A percentile compares a stretch with the other conserved stretches of the same genome.
Conservation (phyloP, 257 asterid genomes). For the Solanum virginianum region DNA sequence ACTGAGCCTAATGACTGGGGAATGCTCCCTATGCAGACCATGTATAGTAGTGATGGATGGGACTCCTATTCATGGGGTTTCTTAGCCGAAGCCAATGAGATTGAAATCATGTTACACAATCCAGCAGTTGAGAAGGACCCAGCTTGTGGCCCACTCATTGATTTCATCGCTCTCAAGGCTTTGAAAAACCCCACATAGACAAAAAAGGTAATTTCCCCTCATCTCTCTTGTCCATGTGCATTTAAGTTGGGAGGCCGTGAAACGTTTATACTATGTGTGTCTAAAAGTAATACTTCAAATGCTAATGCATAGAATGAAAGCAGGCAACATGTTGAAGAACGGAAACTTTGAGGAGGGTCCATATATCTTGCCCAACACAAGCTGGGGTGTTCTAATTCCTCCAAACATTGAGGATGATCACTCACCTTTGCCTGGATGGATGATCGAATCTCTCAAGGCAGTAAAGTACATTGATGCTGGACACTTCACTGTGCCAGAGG, state of each 20-base stretch:
- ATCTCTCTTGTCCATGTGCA: neutral
- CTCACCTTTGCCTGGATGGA: slow-evolving; percentile 87
- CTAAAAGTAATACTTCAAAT: neutral
- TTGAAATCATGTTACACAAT: slow-evolving; percentile 43
- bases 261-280: neutral
- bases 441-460: slow-evolving; percentile 68
- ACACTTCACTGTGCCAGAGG: slow-evolving; percentile 57
- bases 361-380: slow-evolving; percentile 48
- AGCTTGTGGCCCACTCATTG: slow-evolving; percentile 77
- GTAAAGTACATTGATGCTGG: slow-evolving; percentile 65
- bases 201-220: slow-evolving; percentile 22
- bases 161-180: slow-evolving; percentile 59
- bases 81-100: slow-evolving; percentile 25
- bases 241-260: neutral
- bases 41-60: slow-evolving; percentile 74
- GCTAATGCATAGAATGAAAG: neutral
- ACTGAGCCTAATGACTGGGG: slow-evolving; percentile 38
- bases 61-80: slow-evolving; percentile 73
- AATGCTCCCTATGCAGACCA: slow-evolving; percentile 62
- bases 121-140: slow-evolving; percentile 52
- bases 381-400: slow-evolving; percentile 60
- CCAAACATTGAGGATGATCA: slow-evolving; percentile 73
- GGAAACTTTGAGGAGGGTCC: slow-evolving; percentile 90
- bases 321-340: slow-evolving; percentile 72
- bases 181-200: slow-evolving; percentile 28